A percentile compares a stretch with the other conserved stretches of the same genome.
phyloP scores from a whole-genome alignment of 495 filamentous ascomycete genomes.

The Tuber indicum region DNA sequence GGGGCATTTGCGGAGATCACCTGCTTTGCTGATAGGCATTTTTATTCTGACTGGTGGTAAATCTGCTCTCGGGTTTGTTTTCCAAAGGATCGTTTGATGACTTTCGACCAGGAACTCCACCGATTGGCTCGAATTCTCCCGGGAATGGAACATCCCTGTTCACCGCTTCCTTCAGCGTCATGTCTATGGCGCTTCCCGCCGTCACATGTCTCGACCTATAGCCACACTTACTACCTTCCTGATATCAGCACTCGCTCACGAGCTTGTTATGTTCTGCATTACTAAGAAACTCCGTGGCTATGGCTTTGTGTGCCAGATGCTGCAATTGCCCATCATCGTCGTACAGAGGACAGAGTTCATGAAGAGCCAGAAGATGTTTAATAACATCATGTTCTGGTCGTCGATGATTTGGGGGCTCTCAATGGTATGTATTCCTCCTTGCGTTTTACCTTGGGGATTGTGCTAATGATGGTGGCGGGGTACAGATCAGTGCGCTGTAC shows the following conservation, averaged over 20 bases:
- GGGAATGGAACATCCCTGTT: constrained; percentile 98
- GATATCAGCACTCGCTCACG: constrained; percentile 80
- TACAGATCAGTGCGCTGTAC: constrained; percentile 55
- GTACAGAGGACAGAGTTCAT: constrained; percentile 75
- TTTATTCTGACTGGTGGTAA: constrained; percentile 93
- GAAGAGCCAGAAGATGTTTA: constrained; percentile 65
- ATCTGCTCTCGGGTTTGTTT: background rate
- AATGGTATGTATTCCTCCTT: constrained; percentile 55
- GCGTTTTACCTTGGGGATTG: background rate
- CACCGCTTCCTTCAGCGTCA: constrained; percentile 94
- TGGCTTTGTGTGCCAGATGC: constrained; percentile 89
- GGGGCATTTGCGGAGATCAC: constrained; percentile 95
- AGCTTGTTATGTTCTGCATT: constrained; percentile 96
- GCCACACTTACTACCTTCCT: constrained; percentile 91
- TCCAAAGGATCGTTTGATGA: background rate
- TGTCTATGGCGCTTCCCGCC: constrained; percentile 75
- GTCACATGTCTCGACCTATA: constrained; percentile 65
- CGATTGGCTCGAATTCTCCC: constrained; percentile 90
- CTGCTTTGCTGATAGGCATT: constrained; percentile 86
- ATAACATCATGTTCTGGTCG: constrained; percentile 92
- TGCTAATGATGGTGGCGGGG: constrained; percentile 15
- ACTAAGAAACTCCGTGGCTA: constrained; percentile 95
- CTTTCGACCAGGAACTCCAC: constrained; percentile 50
- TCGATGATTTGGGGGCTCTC: constrained; percentile 88
- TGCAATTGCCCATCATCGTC: constrained; percentile 88